These are phyloP conservation scores for Coffea eugenioides DNA, from an alignment of 257 asterid species.

Conservation along the genomic window DNA sequence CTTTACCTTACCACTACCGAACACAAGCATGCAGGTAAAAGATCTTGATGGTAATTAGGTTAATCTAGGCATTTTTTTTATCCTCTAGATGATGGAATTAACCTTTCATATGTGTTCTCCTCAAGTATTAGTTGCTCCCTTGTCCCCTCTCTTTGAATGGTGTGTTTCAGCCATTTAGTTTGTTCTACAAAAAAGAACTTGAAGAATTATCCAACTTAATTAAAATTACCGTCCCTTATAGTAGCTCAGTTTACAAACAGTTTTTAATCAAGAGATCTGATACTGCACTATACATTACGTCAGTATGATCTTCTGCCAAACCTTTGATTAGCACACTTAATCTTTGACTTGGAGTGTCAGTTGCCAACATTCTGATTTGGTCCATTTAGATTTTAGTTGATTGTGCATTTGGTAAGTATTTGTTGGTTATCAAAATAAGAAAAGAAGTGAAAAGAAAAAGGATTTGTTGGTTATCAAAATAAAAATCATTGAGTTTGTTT, in stretches of 20 bases:
- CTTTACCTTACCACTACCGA: conserved; percentile 81
- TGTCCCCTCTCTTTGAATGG: not conserved
- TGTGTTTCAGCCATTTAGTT: not conserved
- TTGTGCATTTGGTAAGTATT: not conserved
- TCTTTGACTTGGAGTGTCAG: not conserved
- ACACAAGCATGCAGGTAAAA: conserved; percentile 80
- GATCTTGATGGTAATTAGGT: not conserved
- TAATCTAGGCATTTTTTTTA: not conserved
- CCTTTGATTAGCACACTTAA: not conserved
- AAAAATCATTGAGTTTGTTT: not conserved
- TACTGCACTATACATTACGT: not conserved
- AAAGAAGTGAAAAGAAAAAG: too few relatives aligned
- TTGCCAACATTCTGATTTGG: not conserved
- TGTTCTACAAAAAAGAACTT: not conserved
- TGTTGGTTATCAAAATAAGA: not conserved
- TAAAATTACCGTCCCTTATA: not conserved
- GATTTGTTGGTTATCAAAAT: not conserved
- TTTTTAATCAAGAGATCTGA: not conserved
- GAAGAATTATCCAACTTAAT: not conserved
- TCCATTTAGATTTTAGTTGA: not conserved
- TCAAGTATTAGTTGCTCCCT: not conserved
- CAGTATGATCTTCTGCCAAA: not conserved
- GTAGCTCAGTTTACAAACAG: not conserved
- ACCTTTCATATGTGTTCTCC: not conserved
- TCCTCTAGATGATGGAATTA: not conserved